phyloP scores from a whole-genome alignment of 2,329 filamentous ascomycete genomes.

The Calonectria pteridis region DNA sequence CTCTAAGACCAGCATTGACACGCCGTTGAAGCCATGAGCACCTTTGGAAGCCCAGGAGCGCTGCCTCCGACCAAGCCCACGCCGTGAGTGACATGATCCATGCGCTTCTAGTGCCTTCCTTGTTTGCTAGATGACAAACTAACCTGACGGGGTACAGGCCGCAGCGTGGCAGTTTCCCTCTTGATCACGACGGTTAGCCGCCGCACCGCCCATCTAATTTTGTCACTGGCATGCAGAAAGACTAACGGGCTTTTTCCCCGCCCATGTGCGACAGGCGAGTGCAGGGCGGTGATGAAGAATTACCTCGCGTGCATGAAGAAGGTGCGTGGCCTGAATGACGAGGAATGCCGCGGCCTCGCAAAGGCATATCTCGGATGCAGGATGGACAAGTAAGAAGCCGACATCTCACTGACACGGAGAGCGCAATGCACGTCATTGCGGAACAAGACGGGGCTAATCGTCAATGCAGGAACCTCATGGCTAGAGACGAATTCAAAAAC shows the following conservation, averaged over 20 bases:
- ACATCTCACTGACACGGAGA: conserved; percentile 26
- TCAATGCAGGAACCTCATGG: conserved; percentile 86
- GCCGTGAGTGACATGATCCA: conserved; percentile 65
- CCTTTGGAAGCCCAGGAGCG: conserved; percentile 79
- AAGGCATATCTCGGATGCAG: conserved; percentile 92
- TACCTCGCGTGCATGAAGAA: conserved; percentile 92
- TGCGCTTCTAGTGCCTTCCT: not conserved
- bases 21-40: conserved; percentile 61
- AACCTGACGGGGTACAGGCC: conserved; percentile 65
- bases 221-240: not conserved
- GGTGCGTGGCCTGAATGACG: conserved; percentile 85
- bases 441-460: conserved; percentile 35
- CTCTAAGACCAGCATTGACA: conserved; percentile 15
- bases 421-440: conserved; percentile 15
- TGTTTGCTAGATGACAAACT: conserved; percentile 24
- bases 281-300: conserved; percentile 86
- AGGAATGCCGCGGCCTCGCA: conserved; percentile 85
- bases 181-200: conserved; percentile 82
- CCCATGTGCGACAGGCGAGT: conserved; percentile 77
- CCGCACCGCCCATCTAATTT: not conserved
- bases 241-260: conserved; percentile 20
- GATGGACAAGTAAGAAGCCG: conserved; percentile 84
- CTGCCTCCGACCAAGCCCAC: conserved; percentile 74
- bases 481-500: conserved; percentile 94
- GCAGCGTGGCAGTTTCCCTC: conserved; percentile 90